phyloP scores from a whole-genome alignment of 495 filamentous ascomycete genomes.

The Pyrenopolyporus hunteri region DNA sequence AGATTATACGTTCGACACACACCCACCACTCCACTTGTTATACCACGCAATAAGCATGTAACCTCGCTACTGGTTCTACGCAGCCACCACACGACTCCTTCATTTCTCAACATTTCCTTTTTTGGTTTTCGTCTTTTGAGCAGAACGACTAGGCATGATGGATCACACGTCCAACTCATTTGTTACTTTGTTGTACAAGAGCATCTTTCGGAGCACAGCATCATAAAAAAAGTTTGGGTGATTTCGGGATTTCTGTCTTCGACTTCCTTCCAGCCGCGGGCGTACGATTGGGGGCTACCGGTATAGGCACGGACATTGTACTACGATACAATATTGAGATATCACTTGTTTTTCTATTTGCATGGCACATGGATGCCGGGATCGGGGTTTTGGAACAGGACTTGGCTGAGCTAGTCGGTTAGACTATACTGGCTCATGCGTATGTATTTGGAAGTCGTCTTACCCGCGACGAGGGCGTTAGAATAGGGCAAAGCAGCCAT shows the following conservation, averaged over 20 bases:
- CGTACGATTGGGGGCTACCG: slow-evolving; percentile 43
- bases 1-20: slow-evolving; percentile 18
- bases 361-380: slow-evolving; percentile 45
- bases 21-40: slow-evolving; percentile 38
- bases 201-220: slow-evolving; percentile 61
- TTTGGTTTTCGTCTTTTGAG: slow-evolving; percentile 16
- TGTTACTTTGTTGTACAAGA: slow-evolving; percentile 56
- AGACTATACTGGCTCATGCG: slow-evolving; percentile 27
- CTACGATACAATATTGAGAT: slow-evolving; percentile 46
- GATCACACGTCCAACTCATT: slow-evolving; percentile 42
- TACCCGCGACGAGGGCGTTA: slow-evolving; percentile 24
- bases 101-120: slow-evolving; percentile 30
- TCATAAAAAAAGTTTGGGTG: slow-evolving; percentile 54
- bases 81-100: slow-evolving; percentile 47
- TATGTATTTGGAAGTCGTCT: slow-evolving; percentile 25
- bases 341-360: slow-evolving; percentile 45
- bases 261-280: slow-evolving; percentile 43
- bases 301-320: slow-evolving; percentile 41
- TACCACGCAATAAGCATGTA: slow-evolving; percentile 37
- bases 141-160: slow-evolving; percentile 41
- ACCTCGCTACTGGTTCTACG: slow-evolving; percentile 31
- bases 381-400: slow-evolving; percentile 36
- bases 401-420: slow-evolving; percentile 31
- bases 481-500: slow-evolving; percentile 32
- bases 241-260: slow-evolving; percentile 44